These are phyloP conservation scores for Cinnamomum chago DNA, from an alignment of 164 flowering plant genomes.

Conservation along the genomic window DNA sequence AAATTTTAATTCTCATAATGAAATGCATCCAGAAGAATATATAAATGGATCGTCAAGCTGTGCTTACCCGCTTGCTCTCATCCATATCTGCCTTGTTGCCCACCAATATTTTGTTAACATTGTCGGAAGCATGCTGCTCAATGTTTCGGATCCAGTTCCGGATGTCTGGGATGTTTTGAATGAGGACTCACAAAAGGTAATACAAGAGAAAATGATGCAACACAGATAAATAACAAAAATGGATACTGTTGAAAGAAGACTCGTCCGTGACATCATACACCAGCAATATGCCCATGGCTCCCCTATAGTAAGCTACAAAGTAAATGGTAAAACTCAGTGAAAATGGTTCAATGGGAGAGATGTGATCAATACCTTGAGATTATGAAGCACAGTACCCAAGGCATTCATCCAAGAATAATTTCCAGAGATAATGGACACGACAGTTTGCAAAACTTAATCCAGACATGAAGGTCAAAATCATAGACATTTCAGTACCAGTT, in stretches of 20 bases:
- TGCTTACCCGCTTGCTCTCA: constrained; percentile 62
- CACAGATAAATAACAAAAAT: neutral
- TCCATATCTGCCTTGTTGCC: constrained; percentile 79
- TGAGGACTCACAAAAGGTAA: constrained; percentile 6
- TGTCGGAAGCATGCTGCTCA: constrained; percentile 65
- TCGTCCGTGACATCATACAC: constrained; percentile 61
- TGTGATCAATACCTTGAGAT: neutral
- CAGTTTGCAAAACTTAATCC: too few species aligned
- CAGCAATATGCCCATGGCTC: constrained; percentile 62
- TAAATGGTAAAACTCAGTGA: constrained; percentile 2
- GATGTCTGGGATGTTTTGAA: constrained; percentile 39
- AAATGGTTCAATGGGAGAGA: neutral
- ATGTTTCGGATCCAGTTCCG: constrained; percentile 76
- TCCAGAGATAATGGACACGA: neutral
- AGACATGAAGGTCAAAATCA: too few species aligned
- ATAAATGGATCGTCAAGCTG: neutral
- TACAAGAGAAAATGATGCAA: too few species aligned
- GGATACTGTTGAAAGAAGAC: constrained; percentile 50
- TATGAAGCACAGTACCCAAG: neutral
- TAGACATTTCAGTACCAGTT: constrained; percentile 27
- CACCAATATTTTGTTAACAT: constrained; percentile 65
- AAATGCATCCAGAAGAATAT: neutral
- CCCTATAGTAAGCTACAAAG: constrained; percentile 45
- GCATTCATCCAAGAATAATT: neutral
- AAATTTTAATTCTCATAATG: constrained; percentile 4